Evolutionary conservation across 1,284 basidiomycete species (phyloP).

Genomic region (Fomitiporia mediterranea): DNA sequence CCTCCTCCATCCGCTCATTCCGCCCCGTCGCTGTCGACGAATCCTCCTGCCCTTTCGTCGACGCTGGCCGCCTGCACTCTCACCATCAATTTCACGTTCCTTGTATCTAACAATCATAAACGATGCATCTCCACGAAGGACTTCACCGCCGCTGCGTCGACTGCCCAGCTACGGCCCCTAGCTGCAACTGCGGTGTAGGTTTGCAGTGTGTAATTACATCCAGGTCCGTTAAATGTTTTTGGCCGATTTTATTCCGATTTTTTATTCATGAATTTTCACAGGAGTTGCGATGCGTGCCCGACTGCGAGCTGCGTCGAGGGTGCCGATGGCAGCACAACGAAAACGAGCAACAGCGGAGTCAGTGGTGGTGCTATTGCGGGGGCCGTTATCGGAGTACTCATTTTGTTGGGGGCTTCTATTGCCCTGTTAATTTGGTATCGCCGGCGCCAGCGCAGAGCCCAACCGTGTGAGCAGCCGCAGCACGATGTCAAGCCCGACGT

Average conservation of each 20-base stretch:
- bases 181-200: slow-evolving; percentile 15
- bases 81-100: slow-evolving; percentile 31
- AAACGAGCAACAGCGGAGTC: slow-evolving; percentile 36
- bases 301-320: slow-evolving; percentile 46
- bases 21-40: neutral
- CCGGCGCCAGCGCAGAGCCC: slow-evolving; percentile 36
- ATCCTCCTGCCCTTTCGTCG: slow-evolving; percentile 15
- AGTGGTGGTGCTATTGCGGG: slow-evolving; percentile 71
- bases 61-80: slow-evolving; percentile 13
- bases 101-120: slow-evolving; percentile 28
- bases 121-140: slow-evolving; percentile 46
- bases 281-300: slow-evolving; percentile 31
- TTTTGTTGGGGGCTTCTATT: slow-evolving; percentile 51
- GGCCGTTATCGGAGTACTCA: slow-evolving; percentile 57
- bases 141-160: slow-evolving; percentile 37
- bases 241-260: neutral
- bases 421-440: slow-evolving; percentile 61
- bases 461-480: slow-evolving; percentile 26
- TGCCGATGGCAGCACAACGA: slow-evolving; percentile 24
- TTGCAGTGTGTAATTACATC: slow-evolving; percentile 9
- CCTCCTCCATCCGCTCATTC: neutral
- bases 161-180: slow-evolving; percentile 40
- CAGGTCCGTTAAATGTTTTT: slow-evolving; percentile 1
- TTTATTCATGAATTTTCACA: slow-evolving; percentile 21
- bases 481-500: slow-evolving; percentile 51